These are phyloP conservation scores for Acer negundo DNA, from an alignment of 345 rosid genomes.

Conservation along the genomic window DNA sequence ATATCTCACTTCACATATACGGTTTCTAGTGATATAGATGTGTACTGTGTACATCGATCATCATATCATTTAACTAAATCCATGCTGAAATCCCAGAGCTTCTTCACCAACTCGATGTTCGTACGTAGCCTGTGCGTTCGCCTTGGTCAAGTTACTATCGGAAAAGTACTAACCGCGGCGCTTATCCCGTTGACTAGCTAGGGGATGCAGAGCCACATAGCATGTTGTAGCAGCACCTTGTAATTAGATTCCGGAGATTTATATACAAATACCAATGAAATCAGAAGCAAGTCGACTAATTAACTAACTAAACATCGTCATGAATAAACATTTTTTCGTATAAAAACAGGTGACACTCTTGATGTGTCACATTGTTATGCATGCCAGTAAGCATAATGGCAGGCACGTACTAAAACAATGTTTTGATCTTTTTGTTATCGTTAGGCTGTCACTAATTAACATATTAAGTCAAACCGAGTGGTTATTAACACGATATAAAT, in stretches of 20 bases:
- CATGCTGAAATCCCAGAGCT: constrained; percentile 64
- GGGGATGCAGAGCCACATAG: constrained; percentile 63
- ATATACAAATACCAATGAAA: not conserved
- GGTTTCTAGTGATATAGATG: not conserved
- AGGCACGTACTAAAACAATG: no score
- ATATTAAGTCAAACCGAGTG: no score
- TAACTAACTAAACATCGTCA: not conserved
- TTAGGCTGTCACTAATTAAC: no score
- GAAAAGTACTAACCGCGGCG: constrained; percentile 54
- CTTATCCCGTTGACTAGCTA: constrained; percentile 45
- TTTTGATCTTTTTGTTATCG: no score
- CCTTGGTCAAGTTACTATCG: constrained; percentile 40
- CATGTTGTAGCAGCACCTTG: constrained; percentile 57
- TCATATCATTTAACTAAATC: constrained; percentile 30
- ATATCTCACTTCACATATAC: not conserved
- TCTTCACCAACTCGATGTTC: constrained; percentile 44
- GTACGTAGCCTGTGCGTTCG: constrained; percentile 26
- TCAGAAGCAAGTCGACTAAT: not conserved
- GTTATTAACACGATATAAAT: no score
- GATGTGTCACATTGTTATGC: no score
- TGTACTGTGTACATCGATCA: constrained; percentile 23
- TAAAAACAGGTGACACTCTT: no score
- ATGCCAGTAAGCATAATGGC: no score
- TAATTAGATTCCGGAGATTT: not conserved
- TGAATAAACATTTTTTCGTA: no score